Evolutionary conservation across 176 grass and related monocot species (phyloP).

Genomic region (Poa pratensis): DNA sequence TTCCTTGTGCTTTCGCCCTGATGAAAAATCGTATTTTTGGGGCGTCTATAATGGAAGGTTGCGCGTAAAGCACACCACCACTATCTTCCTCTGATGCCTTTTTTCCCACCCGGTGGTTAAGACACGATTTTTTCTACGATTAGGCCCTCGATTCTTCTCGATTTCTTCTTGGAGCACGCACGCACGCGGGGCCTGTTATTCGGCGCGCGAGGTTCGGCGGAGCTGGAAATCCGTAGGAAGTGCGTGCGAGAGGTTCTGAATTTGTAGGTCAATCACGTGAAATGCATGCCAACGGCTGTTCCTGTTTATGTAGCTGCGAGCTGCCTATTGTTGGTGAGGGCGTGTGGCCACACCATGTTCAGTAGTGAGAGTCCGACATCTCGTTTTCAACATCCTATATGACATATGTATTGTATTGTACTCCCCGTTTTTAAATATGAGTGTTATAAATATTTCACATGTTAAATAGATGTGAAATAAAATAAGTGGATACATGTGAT

Average conservation of each 20-base stretch:
- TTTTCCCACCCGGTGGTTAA: conserved; percentile 34
- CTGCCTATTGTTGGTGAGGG: not conserved
- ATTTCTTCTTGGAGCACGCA: not conserved
- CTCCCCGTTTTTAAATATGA: too few relatives aligned
- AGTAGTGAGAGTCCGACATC: too few relatives aligned
- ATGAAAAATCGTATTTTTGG: conserved; percentile 42
- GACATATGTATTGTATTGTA: too few relatives aligned
- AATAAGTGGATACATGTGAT: too few relatives aligned
- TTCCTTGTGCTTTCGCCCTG: conserved; percentile 28
- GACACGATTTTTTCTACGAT: not conserved
- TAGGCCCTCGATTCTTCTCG: not conserved
- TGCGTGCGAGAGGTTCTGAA: not conserved
- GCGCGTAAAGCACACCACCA: conserved; percentile 57
- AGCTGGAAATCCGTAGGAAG: not conserved
- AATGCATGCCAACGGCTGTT: not conserved
- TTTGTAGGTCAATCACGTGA: not conserved
- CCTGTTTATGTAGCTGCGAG: not conserved
- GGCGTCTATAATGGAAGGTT: conserved; percentile 53
- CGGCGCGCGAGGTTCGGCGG: not conserved
- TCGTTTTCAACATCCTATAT: too few relatives aligned
- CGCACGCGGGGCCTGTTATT: too few relatives aligned
- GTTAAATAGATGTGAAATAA: too few relatives aligned
- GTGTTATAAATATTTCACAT: too few relatives aligned
- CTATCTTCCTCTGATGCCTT: conserved; percentile 26
- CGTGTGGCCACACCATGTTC: not conserved